A percentile compares a stretch with the other conserved stretches of the same genome.
These are phyloP conservation scores for Salmacisia buchloeana DNA, from an alignment of 1,284 basidiomycete genomes.

Conservation along the genomic window DNA sequence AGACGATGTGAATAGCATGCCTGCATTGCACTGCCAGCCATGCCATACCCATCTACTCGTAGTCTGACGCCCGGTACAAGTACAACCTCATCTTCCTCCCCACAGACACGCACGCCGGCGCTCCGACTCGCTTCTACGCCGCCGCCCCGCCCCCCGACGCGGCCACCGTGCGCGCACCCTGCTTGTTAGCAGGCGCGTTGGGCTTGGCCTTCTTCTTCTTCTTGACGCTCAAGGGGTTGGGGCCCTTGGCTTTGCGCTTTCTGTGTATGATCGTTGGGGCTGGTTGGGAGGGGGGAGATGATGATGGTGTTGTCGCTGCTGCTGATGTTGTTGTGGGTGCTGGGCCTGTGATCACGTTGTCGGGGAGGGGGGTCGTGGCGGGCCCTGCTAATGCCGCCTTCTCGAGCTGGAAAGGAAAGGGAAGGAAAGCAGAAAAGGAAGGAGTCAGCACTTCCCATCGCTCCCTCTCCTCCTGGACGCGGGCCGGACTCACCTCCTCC, in stretches of 20 bases:
- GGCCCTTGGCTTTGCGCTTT: slow-evolving; percentile 71
- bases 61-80: too few relatives aligned
- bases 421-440: background rate
- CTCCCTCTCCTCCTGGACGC: slow-evolving; percentile 1
- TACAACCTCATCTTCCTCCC: too few relatives aligned
- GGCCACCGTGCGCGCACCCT: too few relatives aligned
- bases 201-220: slow-evolving; percentile 54
- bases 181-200: background rate
- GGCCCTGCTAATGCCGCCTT: background rate
- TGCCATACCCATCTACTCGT: too few relatives aligned
- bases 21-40: too few relatives aligned
- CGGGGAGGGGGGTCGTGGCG: background rate
- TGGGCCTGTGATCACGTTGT: slow-evolving; percentile 1
- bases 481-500: slow-evolving; percentile 34
- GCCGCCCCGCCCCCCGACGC: background rate
- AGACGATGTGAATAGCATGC: too few relatives aligned
- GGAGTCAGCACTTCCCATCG: background rate
- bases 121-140: background rate
- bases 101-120: background rate
- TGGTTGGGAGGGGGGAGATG: slow-evolving; percentile 41
- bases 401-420: background rate
- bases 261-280: too few relatives aligned
- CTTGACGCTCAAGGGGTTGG: slow-evolving; percentile 87
- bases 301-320: background rate
- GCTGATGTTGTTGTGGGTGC: background rate